These are phyloP conservation scores for Amaranthus tricolor DNA, from an alignment of 179 eudicot species.

Conservation along the genomic window DNA sequence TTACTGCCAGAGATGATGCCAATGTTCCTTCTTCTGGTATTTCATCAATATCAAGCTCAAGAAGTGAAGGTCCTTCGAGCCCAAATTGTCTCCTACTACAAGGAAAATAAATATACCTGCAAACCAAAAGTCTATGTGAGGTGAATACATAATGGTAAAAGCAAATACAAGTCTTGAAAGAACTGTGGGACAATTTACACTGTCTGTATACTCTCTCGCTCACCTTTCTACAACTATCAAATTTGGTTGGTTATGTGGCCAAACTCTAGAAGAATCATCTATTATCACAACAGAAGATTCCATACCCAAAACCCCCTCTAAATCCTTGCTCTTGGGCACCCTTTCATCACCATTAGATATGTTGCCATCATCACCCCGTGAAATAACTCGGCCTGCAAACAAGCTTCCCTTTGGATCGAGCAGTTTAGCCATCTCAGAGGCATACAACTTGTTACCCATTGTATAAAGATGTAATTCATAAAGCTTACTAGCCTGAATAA, in stretches of 20 bases:
- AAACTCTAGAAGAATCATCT: constrained; percentile 95
- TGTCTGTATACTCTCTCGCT: constrained; percentile 12
- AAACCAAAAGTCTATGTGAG: neutral
- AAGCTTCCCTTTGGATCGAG: constrained; percentile 93
- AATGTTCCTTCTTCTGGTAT: constrained; percentile 93
- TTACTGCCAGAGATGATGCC: constrained; percentile 86
- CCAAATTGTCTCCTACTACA: constrained; percentile 99
- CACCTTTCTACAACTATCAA: constrained; percentile 96
- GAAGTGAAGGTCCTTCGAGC: constrained; percentile 93
- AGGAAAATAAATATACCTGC: constrained; percentile 92
- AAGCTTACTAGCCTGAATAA: constrained; percentile 82
- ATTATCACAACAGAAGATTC: constrained; percentile 93
- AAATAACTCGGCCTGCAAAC: constrained; percentile 96
- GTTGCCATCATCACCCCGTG: constrained; percentile 91
- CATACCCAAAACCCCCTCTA: constrained; percentile 98
- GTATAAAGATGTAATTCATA: constrained; percentile 94
- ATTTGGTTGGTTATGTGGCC: constrained; percentile 98
- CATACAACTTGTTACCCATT: constrained; percentile 96
- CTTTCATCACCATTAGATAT: constrained; percentile 70
- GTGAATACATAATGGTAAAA: neutral
- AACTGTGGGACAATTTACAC: neutral
- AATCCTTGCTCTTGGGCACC: constrained; percentile 89
- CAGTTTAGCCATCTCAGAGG: constrained; percentile 98
- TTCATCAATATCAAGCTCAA: constrained; percentile 95
- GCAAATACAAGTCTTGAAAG: neutral